Percentiles rank a stretch among this genome's conserved stretches.
Conservation (phyloP, 768 basidiomycete genomes). For the Rubroboletus pulcherrimus region DNA sequence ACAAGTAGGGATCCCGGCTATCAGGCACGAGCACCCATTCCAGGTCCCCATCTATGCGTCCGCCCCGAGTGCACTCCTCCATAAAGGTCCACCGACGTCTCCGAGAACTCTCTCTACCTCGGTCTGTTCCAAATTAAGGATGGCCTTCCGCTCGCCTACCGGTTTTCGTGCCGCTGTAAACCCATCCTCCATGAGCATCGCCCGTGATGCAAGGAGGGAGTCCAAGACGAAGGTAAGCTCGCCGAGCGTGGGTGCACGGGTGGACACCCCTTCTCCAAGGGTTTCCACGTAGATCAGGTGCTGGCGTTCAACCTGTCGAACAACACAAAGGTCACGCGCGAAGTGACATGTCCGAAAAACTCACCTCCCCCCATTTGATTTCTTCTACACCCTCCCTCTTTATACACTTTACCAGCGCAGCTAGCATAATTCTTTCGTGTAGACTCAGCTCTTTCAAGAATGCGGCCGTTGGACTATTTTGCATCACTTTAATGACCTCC, state of each 20-base stretch:
- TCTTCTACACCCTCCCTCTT: constrained; percentile 84
- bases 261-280: constrained; percentile 58
- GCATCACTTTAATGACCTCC: constrained; percentile 79
- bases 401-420: constrained; percentile 76
- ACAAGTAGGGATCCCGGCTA: neutral
- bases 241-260: constrained; percentile 50
- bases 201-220: constrained; percentile 72
- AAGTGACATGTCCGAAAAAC: constrained; percentile 17
- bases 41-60: constrained; percentile 5
- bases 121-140: constrained; percentile 78
- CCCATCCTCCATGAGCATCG: constrained; percentile 69
- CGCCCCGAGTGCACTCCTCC: constrained; percentile 50
- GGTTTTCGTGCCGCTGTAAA: constrained; percentile 50
- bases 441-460: constrained; percentile 80
- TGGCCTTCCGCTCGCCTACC: constrained; percentile 62
- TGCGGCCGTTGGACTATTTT: constrained; percentile 85
- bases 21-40: neutral
- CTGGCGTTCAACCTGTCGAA: constrained; percentile 63
- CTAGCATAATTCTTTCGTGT: constrained; percentile 86
- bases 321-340: neutral
- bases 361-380: constrained; percentile 79
- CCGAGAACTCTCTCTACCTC: constrained; percentile 86
- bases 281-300: constrained; percentile 66
- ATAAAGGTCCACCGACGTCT: constrained; percentile 67
- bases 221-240: constrained; percentile 73